Evolutionary conservation across 106 monocot species (phyloP).

Genomic region (Narthecium ossifragum): DNA sequence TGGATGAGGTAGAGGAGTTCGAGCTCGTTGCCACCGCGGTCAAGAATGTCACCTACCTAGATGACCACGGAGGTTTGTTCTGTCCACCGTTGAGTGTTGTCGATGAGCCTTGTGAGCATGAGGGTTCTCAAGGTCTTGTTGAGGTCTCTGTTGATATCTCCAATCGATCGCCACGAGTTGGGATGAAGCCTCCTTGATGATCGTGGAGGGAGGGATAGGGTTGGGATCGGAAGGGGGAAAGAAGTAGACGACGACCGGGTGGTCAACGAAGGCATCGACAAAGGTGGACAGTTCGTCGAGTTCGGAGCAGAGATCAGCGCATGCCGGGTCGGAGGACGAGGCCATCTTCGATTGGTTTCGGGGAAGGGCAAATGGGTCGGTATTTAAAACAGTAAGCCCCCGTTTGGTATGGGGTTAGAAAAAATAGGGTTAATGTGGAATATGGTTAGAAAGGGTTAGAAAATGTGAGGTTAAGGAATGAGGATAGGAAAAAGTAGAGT

Average conservation of each 20-base stretch:
- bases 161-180: conserved; percentile 87
- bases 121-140: conserved; percentile 56
- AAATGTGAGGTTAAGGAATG: no score
- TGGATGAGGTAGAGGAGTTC: conserved; percentile 73
- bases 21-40: conserved; percentile 88
- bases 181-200: conserved; percentile 33
- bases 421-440: no score
- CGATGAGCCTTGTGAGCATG: conserved; percentile 55
- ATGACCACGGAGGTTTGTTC: conserved; percentile 65
- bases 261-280: conserved; percentile 92
- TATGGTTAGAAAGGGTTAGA: no score
- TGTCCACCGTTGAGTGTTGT: conserved; percentile 47
- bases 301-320: conserved; percentile 34
- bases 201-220: conserved; percentile 26
- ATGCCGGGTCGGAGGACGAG: conserved; percentile 21
- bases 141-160: conserved; percentile 84
- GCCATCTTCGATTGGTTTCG: no score
- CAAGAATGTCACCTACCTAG: conserved; percentile 91
- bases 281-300: conserved; percentile 89
- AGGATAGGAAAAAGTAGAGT: no score
- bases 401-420: no score
- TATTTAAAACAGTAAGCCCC: no score
- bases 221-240: conserved; percentile 33
- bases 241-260: conserved; percentile 71
- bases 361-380: no score